Evolutionary conservation across 805 yeast genomes (phyloP), one percentile per base, ranked within the genome.

Genomic region (Kuraishia piskuri): DNA sequence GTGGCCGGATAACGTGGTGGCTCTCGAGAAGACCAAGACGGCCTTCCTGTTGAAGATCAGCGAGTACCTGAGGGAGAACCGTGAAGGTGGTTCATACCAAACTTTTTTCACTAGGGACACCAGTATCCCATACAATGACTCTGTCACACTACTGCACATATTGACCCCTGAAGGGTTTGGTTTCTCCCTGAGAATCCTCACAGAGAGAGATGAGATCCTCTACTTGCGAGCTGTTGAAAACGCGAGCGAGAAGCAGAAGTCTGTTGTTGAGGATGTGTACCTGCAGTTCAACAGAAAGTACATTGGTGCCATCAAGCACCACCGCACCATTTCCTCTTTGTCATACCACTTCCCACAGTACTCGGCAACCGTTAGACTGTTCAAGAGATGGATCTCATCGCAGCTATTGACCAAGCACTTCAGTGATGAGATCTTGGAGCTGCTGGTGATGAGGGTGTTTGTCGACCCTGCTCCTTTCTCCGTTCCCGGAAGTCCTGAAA

Each of bases 1-100:
- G 66, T 94, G 99, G 99, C 99, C 99, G 2, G 96, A 88, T 67
- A 97, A 94, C 65, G 66, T 90, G 5, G 70, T 76, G 45, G 90
- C 97, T 1, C 70, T 90, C 53, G 98, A 94, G 66, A 84, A 86
- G 62, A 86, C 96, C 17, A 94, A 94, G 64, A 81, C 95, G 31
- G 98, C 98, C 7, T 89, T 94, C 59, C 71, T 92, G 60, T 66
- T 94, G 52, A 86, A 86, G 60, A 79, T 91, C 22, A 59, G 67
- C 55, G 79, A 77, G 44, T 57, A 66, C 6, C 57, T 76, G 50
- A 71, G 73, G 54, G 80, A 80, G 52, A 14, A 31, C 17, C 17
- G 17, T 3, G 40, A 31, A 31, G 40, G 17, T 3, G 75, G 83
- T 12, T 69, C 69, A 19, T 88, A 86, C 64, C 72, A 71, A 49